Evolutionary conservation across 495 filamentous ascomycete genomes (phyloP).

Genomic region (Xylaria cubensis): DNA sequence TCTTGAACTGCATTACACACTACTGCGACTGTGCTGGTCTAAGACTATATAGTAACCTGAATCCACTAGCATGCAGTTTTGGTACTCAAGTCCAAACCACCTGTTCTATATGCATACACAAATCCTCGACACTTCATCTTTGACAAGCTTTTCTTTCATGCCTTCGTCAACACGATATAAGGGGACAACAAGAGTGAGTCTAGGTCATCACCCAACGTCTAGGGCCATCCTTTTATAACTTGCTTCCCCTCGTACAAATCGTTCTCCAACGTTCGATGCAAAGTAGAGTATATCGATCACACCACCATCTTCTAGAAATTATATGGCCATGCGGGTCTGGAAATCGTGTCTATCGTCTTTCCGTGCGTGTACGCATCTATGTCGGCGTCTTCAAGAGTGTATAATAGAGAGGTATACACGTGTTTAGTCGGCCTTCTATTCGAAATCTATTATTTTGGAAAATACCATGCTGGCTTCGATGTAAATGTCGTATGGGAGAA

Average conservation of each 20-base stretch:
- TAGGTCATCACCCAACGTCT: not conserved
- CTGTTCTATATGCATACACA: not conserved
- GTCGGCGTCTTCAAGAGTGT: not conserved
- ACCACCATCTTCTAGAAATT: not conserved
- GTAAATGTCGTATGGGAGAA: not conserved
- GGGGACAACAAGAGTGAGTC: not conserved
- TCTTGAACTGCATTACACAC: not conserved
- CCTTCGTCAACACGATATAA: not conserved
- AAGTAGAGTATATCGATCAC: not conserved
- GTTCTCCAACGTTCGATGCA: not conserved
- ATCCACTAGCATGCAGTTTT: not conserved
- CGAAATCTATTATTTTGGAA: not conserved
- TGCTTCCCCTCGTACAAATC: not conserved
- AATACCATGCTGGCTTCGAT: not conserved
- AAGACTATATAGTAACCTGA: not conserved
- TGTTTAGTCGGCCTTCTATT: not conserved
- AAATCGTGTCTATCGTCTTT: not conserved
- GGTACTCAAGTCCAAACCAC: not conserved
- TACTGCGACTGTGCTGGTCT: not conserved
- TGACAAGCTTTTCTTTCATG: not conserved
- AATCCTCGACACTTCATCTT: not conserved
- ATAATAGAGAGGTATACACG: not conserved
- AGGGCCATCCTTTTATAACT: not conserved
- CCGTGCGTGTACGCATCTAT: not conserved
- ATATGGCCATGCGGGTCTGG: not conserved